Percentiles rank a stretch among this genome's conserved stretches.
Conservation (phyloP, 2,329 filamentous ascomycete genomes). For the Diaporthe capsici region DNA sequence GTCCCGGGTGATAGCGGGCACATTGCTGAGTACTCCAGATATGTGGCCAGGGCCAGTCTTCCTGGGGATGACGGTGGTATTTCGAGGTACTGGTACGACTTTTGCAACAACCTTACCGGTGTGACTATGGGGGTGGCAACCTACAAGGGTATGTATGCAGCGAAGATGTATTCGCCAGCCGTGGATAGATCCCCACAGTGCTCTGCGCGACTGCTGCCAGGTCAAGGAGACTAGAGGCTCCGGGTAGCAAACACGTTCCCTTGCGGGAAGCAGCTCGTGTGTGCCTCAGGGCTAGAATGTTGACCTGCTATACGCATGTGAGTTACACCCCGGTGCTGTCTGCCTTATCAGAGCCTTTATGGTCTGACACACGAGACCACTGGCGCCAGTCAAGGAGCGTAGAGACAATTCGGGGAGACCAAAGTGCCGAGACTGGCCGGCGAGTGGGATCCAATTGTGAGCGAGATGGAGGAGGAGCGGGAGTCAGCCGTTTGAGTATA, state of each 20-base stretch:
- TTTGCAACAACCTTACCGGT: slow-evolving; percentile 33
- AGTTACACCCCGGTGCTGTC: not conserved
- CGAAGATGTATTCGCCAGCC: slow-evolving; percentile 33
- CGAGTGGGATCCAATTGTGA: slow-evolving; percentile 12
- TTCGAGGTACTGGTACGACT: slow-evolving; percentile 32
- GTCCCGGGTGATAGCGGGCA: slow-evolving; percentile 25
- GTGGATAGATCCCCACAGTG: slow-evolving; percentile 24
- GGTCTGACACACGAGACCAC: not conserved
- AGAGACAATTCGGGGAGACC: not conserved
- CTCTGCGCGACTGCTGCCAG: slow-evolving; percentile 23
- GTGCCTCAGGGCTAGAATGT: not conserved
- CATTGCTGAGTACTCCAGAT: slow-evolving; percentile 21
- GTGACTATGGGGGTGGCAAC: slow-evolving; percentile 35
- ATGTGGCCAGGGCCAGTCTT: slow-evolving; percentile 17
- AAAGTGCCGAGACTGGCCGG: not conserved
- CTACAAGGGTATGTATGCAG: slow-evolving; percentile 34
- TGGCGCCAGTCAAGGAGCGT: not conserved
- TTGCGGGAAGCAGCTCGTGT: slow-evolving; percentile 9
- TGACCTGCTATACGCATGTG: not conserved
- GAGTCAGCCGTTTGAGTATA: not conserved
- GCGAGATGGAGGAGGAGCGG: not conserved
- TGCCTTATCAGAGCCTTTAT: not conserved
- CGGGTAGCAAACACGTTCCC: slow-evolving; percentile 1
- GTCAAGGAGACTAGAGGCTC: slow-evolving; percentile 16
- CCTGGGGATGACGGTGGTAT: slow-evolving; percentile 28